phyloP scores from a whole-genome alignment of 164 flowering plant species.

The Pachysandra terminalis region DNA sequence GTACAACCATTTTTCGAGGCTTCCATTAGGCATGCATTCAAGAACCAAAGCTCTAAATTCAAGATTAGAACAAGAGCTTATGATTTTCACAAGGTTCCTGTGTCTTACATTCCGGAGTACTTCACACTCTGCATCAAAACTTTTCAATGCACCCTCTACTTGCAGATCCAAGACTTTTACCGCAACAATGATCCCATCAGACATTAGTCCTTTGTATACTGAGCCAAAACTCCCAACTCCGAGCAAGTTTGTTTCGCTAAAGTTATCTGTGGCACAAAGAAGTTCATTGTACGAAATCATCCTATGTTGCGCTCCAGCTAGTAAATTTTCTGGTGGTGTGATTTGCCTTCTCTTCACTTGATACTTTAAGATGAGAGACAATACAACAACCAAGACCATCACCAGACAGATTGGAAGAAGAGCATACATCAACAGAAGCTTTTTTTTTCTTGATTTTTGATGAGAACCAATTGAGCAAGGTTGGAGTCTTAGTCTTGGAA shows the following conservation, averaged over 20 bases:
- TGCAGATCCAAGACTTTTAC: slow-evolving; percentile 3
- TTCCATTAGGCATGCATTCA: slow-evolving; percentile 5
- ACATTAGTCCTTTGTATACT: neutral
- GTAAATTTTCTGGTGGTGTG: neutral
- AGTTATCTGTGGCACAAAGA: neutral
- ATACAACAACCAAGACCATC: neutral
- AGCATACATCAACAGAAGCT: neutral
- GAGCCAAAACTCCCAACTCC: neutral
- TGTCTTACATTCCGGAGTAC: neutral
- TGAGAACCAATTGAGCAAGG: neutral
- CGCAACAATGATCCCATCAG: neutral
- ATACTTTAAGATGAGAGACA: neutral
- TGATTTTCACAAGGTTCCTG: slow-evolving; percentile 4
- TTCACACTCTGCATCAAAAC: slow-evolving; percentile 6
- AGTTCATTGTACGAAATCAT: neutral
- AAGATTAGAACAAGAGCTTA: slow-evolving; percentile 3
- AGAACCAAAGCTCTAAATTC: neutral
- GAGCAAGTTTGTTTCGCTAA: neutral
- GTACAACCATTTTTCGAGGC: slow-evolving; percentile 1
- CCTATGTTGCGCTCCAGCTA: neutral
- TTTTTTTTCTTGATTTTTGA: neutral
- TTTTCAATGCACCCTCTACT: slow-evolving; percentile 1
- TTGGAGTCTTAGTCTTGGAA: neutral
- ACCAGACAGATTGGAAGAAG: neutral
- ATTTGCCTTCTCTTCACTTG: neutral